Evolutionary conservation across 2,329 filamentous ascomycete genomes (phyloP).

Genomic region (Monosporascus sp.): DNA sequence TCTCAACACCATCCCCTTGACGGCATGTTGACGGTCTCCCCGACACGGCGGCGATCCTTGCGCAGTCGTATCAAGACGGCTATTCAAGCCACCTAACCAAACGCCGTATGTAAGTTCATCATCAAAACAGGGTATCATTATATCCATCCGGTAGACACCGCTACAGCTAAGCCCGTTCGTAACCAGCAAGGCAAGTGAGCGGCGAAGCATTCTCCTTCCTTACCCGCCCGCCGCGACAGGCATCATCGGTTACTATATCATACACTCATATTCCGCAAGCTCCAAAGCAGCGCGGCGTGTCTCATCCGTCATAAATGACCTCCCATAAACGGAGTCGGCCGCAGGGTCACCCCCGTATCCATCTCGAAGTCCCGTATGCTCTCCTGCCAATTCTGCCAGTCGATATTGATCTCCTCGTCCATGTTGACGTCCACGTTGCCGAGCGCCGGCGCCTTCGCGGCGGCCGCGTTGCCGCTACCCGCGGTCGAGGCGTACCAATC

Average conservation of each 20-base stretch:
- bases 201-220: background rate
- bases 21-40: too few relatives aligned
- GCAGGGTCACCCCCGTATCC: conserved; percentile 22
- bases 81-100: too few relatives aligned
- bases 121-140: conserved; percentile 12
- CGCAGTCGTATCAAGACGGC: too few relatives aligned
- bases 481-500: background rate
- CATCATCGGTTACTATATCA: too few relatives aligned
- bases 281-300: too few relatives aligned
- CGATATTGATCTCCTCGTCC: conserved; percentile 34
- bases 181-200: too few relatives aligned
- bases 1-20: too few relatives aligned
- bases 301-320: conserved; percentile 14
- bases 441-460: conserved; percentile 16
- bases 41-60: too few relatives aligned
- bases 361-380: conserved; percentile 34
- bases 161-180: too few relatives aligned
- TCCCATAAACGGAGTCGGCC: conserved; percentile 22
- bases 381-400: conserved; percentile 45
- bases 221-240: too few relatives aligned
- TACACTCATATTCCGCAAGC: too few relatives aligned
- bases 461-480: conserved; percentile 18
- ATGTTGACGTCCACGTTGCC: conserved; percentile 26
- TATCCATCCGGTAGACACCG: conserved; percentile 1
- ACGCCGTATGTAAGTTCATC: too few relatives aligned